Evolutionary conservation across 805 yeast genomes (phyloP).

Genomic region (Pichia exigua): DNA sequence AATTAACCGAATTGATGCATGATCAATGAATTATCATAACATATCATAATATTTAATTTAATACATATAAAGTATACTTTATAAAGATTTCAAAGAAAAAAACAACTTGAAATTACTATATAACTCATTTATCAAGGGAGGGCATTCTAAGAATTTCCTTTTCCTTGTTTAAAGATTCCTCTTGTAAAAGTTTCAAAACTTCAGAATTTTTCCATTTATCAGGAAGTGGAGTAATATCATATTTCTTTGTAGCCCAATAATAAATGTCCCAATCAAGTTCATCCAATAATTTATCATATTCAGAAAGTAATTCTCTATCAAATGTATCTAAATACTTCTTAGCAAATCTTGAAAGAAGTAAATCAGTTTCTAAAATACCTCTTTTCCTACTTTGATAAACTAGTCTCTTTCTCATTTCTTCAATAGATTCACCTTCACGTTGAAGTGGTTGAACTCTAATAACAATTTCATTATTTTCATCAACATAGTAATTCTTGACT

Average conservation of each 20-base stretch:
- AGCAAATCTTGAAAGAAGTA: constrained; percentile 79
- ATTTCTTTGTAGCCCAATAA: constrained; percentile 93
- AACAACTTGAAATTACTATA: background rate
- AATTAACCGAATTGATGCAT: background rate
- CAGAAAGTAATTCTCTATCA: constrained; percentile 61
- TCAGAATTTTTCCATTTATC: constrained; percentile 70
- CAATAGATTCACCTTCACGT: constrained; percentile 64
- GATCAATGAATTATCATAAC: background rate
- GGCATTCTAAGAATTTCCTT: constrained; percentile 86
- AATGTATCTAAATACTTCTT: constrained; percentile 57
- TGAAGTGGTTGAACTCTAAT: constrained; percentile 73
- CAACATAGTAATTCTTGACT: constrained; percentile 17
- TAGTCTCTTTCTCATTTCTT: constrained; percentile 76
- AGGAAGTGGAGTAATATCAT: constrained; percentile 76
- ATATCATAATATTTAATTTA: background rate
- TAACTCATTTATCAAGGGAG: constrained; percentile 30
- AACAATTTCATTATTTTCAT: constrained; percentile 37
- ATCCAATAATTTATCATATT: constrained; percentile 78
- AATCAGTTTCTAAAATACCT: constrained; percentile 90
- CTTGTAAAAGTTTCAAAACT: constrained; percentile 59
- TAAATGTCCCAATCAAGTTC: constrained; percentile 99
- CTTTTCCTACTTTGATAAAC: constrained; percentile 89
- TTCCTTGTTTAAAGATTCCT: constrained; percentile 64
- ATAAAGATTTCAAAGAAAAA: background rate
- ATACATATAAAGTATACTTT: background rate